A percentile compares a stretch with the other conserved stretches of the same genome.
Evolutionary conservation across 78 protist species (phyloP).

Genomic region (Chrysochromulina tobinii): DNA sequence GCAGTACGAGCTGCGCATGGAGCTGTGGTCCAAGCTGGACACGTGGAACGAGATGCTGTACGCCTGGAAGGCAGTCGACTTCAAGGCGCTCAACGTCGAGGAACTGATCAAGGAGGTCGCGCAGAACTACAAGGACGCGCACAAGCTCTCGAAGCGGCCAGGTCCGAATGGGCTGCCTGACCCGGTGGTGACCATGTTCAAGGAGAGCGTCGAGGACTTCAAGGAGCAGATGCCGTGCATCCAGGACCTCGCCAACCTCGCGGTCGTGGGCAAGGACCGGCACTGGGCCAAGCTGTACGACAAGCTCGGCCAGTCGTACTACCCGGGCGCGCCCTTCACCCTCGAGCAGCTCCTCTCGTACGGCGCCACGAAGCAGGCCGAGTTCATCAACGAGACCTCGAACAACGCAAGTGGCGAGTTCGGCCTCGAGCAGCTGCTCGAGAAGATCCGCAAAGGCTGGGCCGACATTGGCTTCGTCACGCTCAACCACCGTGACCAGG

Average conservation of each 20-base stretch:
- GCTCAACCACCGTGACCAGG: constrained; percentile 35
- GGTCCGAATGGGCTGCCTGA: neutral
- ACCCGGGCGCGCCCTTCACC: constrained; percentile 33
- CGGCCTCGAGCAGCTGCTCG: constrained; percentile 48
- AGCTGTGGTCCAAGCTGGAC: constrained; percentile 33
- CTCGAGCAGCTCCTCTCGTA: constrained; percentile 33
- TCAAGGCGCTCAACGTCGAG: constrained; percentile 27
- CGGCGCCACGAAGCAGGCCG: constrained; percentile 16
- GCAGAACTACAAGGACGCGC: constrained; percentile 15
- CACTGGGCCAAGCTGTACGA: constrained; percentile 56
- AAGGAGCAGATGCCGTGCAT: constrained; percentile 24
- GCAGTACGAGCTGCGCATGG: constrained; percentile 28
- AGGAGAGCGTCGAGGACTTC: constrained; percentile 33
- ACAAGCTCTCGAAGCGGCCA: constrained; percentile 12
- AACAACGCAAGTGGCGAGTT: constrained; percentile 68
- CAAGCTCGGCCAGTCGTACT: constrained; percentile 3
- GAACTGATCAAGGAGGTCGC: neutral
- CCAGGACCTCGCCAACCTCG: constrained; percentile 38
- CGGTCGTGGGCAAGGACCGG: constrained; percentile 26
- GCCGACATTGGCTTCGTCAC: constrained; percentile 39
- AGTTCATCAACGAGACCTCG: constrained; percentile 46
- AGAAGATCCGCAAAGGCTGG: constrained; percentile 51
- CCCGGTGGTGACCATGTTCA: constrained; percentile 40
- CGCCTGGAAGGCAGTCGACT: neutral
- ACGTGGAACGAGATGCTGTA: constrained; percentile 10